Evolutionary conservation across 495 filamentous ascomycete genomes (phyloP).

Genomic region (Lasiosphaeria ovina): DNA sequence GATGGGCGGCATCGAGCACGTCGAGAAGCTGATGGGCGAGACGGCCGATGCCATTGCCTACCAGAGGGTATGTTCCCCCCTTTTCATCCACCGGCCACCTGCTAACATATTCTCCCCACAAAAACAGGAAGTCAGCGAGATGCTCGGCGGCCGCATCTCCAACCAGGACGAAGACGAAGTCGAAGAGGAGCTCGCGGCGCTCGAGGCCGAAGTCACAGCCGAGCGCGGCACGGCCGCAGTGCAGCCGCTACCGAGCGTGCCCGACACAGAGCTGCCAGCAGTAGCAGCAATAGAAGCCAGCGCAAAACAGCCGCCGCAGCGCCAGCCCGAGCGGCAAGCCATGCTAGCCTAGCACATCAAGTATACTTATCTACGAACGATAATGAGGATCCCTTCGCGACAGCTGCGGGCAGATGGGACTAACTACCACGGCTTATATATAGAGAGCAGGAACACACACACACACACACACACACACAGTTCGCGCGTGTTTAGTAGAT

Average conservation of each 20-base stretch:
- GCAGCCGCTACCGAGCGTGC: constrained; percentile 58
- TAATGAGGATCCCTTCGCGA: too few species aligned
- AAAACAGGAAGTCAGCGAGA: constrained; percentile 78
- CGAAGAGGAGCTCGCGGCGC: constrained; percentile 83
- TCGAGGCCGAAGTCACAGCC: constrained; percentile 62
- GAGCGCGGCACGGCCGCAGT: not conserved
- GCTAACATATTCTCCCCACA: not conserved
- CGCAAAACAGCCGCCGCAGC: constrained; percentile 28
- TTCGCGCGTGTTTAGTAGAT: too few species aligned
- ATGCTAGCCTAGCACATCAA: constrained; percentile 42
- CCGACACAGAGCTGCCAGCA: constrained; percentile 43
- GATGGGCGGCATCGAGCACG: constrained; percentile 91
- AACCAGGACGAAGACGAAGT: constrained; percentile 97
- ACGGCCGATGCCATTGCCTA: constrained; percentile 84
- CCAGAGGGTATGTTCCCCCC: constrained; percentile 61
- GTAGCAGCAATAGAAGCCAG: constrained; percentile 24
- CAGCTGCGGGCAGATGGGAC: too few species aligned
- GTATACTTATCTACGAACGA: not conserved
- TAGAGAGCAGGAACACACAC: too few species aligned
- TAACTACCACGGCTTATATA: too few species aligned
- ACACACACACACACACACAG: too few species aligned
- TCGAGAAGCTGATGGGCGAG: constrained; percentile 92
- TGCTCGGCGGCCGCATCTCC: constrained; percentile 80
- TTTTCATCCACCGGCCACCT: not conserved
- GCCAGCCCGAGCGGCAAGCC: constrained; percentile 27